A percentile compares a stretch with the other conserved stretches of the same genome.
phyloP scores from a whole-genome alignment of 2,329 filamentous ascomycete genomes.

The Geoglossum cookeanum region DNA sequence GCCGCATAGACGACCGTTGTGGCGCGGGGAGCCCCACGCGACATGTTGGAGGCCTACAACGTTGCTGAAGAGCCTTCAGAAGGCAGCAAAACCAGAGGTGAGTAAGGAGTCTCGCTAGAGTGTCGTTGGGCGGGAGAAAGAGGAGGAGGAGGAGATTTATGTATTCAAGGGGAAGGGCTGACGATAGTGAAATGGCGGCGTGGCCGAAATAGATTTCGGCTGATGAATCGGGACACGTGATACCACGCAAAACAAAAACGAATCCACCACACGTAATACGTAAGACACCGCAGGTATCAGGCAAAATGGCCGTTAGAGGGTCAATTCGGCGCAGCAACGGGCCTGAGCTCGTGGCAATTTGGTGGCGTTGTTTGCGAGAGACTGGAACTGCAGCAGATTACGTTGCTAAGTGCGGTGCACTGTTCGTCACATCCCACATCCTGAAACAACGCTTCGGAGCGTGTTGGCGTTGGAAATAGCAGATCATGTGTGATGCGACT shows the following conservation, averaged over 20 bases:
- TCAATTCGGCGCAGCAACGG: not conserved
- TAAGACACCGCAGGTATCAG: not conserved
- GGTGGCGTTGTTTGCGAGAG: not conserved
- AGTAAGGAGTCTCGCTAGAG: not conserved
- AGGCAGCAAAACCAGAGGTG: not conserved
- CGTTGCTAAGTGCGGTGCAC: not conserved
- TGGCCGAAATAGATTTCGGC: not conserved
- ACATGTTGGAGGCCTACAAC: conserved; percentile 31
- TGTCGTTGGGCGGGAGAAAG: too few species aligned
- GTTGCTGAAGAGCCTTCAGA: conserved; percentile 1
- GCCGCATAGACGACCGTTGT: not conserved
- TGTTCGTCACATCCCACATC: not conserved
- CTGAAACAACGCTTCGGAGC: not conserved
- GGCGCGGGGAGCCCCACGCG: conserved; percentile 44
- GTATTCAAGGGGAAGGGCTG: not conserved
- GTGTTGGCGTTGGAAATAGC: not conserved
- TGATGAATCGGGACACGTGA: not conserved
- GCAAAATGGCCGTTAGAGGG: not conserved
- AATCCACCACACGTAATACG: too few species aligned
- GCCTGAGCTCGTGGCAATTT: not conserved
- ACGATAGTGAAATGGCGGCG: not conserved
- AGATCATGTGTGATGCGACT: not conserved
- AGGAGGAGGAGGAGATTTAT: not conserved
- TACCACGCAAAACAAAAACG: not conserved
- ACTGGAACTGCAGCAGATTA: not conserved